These are phyloP conservation scores for Colletotrichum tropicicola DNA, from an alignment of 2,329 filamentous ascomycete species.

Conservation along the genomic window DNA sequence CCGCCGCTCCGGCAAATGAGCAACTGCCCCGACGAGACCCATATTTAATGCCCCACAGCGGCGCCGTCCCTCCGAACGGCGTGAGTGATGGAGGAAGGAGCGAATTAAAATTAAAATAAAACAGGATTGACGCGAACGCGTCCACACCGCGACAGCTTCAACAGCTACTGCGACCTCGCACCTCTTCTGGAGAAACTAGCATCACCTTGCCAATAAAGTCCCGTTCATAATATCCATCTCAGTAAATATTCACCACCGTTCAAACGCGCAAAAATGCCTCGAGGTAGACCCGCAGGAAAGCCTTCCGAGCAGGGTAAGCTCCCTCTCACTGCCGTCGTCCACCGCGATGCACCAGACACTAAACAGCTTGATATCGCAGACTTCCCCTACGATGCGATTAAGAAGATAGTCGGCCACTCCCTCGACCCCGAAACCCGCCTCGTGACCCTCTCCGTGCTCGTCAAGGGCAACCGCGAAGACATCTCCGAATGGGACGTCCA, in stretches of 20 bases:
- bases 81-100: not conserved
- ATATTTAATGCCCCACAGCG: not conserved
- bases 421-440: constrained; percentile 15
- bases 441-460: constrained; percentile 17
- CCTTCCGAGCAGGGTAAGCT: constrained; percentile 12
- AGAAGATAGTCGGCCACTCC: constrained; percentile 9
- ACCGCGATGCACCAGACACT: not conserved
- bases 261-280: constrained; percentile 8
- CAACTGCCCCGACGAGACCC: too few species aligned
- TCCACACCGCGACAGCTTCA: not conserved
- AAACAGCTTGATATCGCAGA: not conserved
- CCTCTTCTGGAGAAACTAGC: not conserved
- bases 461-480: not conserved
- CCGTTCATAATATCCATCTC: not conserved
- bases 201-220: not conserved
- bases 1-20: too few species aligned
- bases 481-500: constrained; percentile 26
- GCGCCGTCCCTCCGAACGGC: not conserved
- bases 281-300: constrained; percentile 5
- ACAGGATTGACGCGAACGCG: constrained; percentile 19
- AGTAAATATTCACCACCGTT: not conserved
- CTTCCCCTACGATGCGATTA: constrained; percentile 19
- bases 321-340: not conserved
- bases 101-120: constrained; percentile 3
- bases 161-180: not conserved